Conservation (phyloP, 805 yeast genomes). For the Candida quercuum region DNA sequence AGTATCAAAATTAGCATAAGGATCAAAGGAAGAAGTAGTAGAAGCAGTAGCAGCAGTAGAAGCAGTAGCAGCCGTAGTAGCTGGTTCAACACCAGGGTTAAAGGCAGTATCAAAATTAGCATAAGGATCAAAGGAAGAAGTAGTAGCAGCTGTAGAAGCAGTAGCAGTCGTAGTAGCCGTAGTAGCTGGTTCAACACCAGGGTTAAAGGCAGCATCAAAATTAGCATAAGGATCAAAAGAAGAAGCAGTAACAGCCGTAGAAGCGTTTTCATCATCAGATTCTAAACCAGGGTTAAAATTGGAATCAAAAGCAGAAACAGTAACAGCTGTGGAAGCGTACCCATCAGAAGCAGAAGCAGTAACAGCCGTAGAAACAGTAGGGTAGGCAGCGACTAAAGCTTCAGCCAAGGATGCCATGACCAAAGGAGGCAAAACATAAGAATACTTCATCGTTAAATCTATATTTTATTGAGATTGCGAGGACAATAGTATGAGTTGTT, state of each 20-base stretch:
- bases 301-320: slow-evolving; percentile 5
- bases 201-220: slow-evolving; percentile 2
- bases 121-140: too few species aligned
- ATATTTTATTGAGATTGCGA: too few species aligned
- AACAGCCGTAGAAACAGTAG: slow-evolving; percentile 23
- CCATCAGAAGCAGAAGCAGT: slow-evolving; percentile 23
- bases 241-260: background rate
- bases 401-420: slow-evolving; percentile 18
- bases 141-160: slow-evolving; percentile 6
- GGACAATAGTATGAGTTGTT: too few species aligned
- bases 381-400: slow-evolving; percentile 22
- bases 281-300: background rate
- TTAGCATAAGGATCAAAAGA: slow-evolving; percentile 1
- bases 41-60: slow-evolving; percentile 8
- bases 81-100: too few species aligned
- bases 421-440: slow-evolving; percentile 18
- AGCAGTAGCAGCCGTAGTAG: slow-evolving; percentile 17
- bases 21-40: slow-evolving; percentile 6
- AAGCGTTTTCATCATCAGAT: background rate
- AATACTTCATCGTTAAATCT: slow-evolving; percentile 20
- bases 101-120: too few species aligned
- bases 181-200: slow-evolving; percentile 8
- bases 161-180: slow-evolving; percentile 18
- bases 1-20: too few species aligned
- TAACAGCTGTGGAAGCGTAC: slow-evolving; percentile 9